phyloP scores from a whole-genome alignment of 768 basidiomycete species.

The Kwoniella dejecticola region DNA sequence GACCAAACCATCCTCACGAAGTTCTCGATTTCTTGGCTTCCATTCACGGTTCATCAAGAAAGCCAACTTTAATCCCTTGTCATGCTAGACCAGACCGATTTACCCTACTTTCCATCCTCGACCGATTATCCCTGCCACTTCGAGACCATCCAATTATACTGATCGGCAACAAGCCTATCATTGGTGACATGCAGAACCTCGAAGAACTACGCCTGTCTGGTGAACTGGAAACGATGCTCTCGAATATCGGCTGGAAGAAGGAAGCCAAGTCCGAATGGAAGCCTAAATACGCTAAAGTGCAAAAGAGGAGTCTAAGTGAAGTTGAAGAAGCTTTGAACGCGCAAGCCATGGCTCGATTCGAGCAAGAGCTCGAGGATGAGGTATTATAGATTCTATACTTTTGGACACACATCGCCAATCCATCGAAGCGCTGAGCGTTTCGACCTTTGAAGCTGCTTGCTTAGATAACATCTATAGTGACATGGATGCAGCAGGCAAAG shows the following conservation, averaged over 20 bases:
- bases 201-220: slow-evolving; percentile 26
- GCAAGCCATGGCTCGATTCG: background rate
- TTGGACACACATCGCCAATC: too few relatives aligned
- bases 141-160: slow-evolving; percentile 27
- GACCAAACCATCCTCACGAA: slow-evolving; percentile 19
- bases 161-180: slow-evolving; percentile 33
- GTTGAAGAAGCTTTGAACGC: slow-evolving; percentile 18
- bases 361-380: slow-evolving; percentile 7
- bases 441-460: too few relatives aligned
- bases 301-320: slow-evolving; percentile 23
- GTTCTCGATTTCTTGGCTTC: slow-evolving; percentile 25
- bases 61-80: slow-evolving; percentile 32
- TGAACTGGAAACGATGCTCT: slow-evolving; percentile 23
- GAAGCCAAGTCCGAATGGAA: slow-evolving; percentile 12
- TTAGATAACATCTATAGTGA: too few relatives aligned
- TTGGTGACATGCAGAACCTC: slow-evolving; percentile 15
- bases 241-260: slow-evolving; percentile 30
- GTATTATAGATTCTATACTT: background rate
- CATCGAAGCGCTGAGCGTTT: background rate
- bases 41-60: slow-evolving; percentile 19
- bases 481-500: too few relatives aligned
- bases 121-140: slow-evolving; percentile 20
- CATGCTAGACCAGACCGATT: slow-evolving; percentile 25
- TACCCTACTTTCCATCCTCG: slow-evolving; percentile 20
- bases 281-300: slow-evolving; percentile 18